Evolutionary conservation across 768 basidiomycete species (phyloP).

Genomic region (Collybia mongolica): DNA sequence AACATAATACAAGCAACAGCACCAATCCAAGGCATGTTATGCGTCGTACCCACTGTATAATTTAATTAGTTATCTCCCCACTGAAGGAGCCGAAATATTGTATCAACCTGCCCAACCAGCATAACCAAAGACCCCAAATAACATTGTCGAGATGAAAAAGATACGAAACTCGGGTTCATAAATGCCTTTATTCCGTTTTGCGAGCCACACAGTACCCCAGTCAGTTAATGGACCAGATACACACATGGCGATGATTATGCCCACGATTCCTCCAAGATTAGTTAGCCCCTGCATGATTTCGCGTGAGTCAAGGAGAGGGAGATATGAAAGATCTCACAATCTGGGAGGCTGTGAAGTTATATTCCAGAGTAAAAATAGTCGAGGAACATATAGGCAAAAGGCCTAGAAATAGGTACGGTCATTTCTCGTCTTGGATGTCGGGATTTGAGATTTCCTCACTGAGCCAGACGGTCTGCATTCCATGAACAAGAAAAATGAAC

Average conservation of each 20-base stretch:
- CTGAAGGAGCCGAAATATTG: neutral
- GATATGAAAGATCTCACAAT: constrained; percentile 23
- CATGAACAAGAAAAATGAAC: constrained; percentile 36
- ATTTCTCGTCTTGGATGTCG: neutral
- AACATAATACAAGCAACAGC: constrained; percentile 37
- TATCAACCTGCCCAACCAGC: constrained; percentile 39
- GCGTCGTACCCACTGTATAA: constrained; percentile 30
- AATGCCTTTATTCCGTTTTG: constrained; percentile 40
- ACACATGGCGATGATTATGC: constrained; percentile 35
- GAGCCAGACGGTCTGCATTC: constrained; percentile 44
- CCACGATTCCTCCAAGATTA: constrained; percentile 41
- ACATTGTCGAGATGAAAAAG: constrained; percentile 38
- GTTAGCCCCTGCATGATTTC: constrained; percentile 28
- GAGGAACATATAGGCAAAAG: constrained; percentile 42
- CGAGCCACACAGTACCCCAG: constrained; percentile 40
- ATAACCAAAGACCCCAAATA: constrained; percentile 44
- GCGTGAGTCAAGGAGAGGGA: neutral
- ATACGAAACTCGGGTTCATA: constrained; percentile 49
- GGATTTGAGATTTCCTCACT: constrained; percentile 23
- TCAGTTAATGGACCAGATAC: constrained; percentile 39
- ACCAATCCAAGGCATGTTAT: constrained; percentile 45
- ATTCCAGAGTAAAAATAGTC: constrained; percentile 43
- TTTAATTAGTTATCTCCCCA: neutral
- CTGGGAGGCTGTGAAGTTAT: constrained; percentile 38
- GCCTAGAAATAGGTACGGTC: constrained; percentile 19